These are phyloP conservation scores for Epichloe gansuensis DNA, from an alignment of 2,329 filamentous ascomycete species.

Conservation along the genomic window DNA sequence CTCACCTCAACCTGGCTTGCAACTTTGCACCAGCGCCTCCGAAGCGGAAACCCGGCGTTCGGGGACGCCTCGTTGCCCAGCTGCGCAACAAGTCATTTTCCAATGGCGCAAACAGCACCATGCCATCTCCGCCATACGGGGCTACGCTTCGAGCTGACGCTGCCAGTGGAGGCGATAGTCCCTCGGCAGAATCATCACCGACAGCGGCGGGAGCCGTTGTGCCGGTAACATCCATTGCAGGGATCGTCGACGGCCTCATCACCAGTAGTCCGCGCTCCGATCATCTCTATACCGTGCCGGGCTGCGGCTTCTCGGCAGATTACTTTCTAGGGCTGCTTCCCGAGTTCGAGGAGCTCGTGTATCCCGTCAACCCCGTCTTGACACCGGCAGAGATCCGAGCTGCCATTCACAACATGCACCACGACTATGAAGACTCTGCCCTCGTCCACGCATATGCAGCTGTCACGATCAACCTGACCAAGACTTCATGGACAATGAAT, in stretches of 20 bases:
- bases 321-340: slow-evolving; percentile 22
- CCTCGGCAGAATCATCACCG: slow-evolving; percentile 7
- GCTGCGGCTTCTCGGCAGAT: slow-evolving; percentile 13
- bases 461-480: slow-evolving; percentile 23
- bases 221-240: slow-evolving; percentile 14
- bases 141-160: neutral
- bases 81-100: slow-evolving; percentile 16
- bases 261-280: slow-evolving; percentile 3
- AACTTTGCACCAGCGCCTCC: slow-evolving; percentile 19
- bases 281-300: slow-evolving; percentile 1
- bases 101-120: neutral
- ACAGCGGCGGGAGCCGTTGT: neutral
- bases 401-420: slow-evolving; percentile 21
- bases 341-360: slow-evolving; percentile 23
- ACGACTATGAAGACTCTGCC: slow-evolving; percentile 20
- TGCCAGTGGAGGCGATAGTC: slow-evolving; percentile 4
- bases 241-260: slow-evolving; percentile 12
- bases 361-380: slow-evolving; percentile 24
- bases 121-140: slow-evolving; percentile 1
- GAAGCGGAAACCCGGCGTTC: slow-evolving; percentile 22
- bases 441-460: slow-evolving; percentile 24
- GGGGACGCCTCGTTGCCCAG: slow-evolving; percentile 23
- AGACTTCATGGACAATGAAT: slow-evolving; percentile 16
- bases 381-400: slow-evolving; percentile 18
- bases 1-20: slow-evolving; percentile 21